Conservation (phyloP, 2,329 filamentous ascomycete genomes). For the Exophiala sp. region DNA sequence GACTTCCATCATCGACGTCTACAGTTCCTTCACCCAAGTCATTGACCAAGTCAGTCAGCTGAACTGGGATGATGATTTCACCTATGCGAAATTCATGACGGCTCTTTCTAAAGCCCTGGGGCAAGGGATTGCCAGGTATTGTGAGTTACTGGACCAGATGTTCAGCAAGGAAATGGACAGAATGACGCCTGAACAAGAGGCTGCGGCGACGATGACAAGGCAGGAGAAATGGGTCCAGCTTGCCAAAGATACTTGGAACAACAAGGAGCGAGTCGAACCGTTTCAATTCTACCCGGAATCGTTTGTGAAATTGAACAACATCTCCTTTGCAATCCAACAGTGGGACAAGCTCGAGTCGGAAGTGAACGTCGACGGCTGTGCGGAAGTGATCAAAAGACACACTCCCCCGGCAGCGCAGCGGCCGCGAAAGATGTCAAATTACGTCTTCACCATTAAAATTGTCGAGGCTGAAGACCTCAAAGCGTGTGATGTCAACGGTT, state of each 20-base stretch:
- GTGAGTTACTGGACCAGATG: slow-evolving; percentile 77
- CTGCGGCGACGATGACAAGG: slow-evolving; percentile 67
- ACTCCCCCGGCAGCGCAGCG: slow-evolving; percentile 65
- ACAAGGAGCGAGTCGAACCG: slow-evolving; percentile 87
- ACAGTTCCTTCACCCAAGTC: slow-evolving; percentile 86
- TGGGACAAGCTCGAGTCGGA: slow-evolving; percentile 83
- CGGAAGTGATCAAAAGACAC: slow-evolving; percentile 68
- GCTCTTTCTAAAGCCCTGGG: slow-evolving; percentile 79
- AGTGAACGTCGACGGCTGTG: slow-evolving; percentile 88
- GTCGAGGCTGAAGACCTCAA: slow-evolving; percentile 97
- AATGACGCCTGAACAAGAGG: slow-evolving; percentile 78
- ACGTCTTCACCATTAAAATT: slow-evolving; percentile 97
- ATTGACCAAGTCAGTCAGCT: slow-evolving; percentile 80
- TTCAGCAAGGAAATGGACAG: slow-evolving; percentile 93
- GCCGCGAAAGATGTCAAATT: slow-evolving; percentile 70
- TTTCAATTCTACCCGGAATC: slow-evolving; percentile 85
- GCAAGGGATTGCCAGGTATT: slow-evolving; percentile 77
- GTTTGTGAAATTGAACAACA: slow-evolving; percentile 95
- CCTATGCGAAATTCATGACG: slow-evolving; percentile 97
- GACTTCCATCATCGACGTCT: slow-evolving; percentile 86
- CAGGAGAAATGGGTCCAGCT: slow-evolving; percentile 92
- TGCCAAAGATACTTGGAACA: slow-evolving; percentile 87
- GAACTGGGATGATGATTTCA: slow-evolving; percentile 87
- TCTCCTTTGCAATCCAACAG: slow-evolving; percentile 89
- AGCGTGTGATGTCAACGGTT: slow-evolving; percentile 90